Percentiles rank a stretch among this genome's conserved stretches.
phyloP scores from a whole-genome alignment of 2,329 filamentous ascomycete genomes.

The Teratosphaeriaceae sp. region DNA sequence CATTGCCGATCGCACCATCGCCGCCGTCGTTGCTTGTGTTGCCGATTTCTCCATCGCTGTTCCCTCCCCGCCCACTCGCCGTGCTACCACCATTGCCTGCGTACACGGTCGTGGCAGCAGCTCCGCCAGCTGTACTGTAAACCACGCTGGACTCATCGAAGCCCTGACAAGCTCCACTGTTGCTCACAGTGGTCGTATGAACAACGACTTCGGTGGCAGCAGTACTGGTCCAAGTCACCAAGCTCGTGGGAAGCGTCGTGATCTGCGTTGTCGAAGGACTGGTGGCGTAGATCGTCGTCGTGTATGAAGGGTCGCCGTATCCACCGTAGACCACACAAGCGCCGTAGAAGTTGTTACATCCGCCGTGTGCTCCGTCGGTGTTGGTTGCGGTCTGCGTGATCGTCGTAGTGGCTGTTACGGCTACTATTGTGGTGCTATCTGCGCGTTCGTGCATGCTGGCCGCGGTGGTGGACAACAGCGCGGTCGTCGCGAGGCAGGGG shows the following conservation, averaged over 20 bases:
- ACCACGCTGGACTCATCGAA: conserved; percentile 8
- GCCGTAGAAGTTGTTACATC: conserved; percentile 11
- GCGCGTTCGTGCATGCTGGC: background rate
- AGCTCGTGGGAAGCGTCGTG: background rate
- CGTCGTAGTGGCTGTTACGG: conserved; percentile 8
- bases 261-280: background rate
- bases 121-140: conserved; percentile 2
- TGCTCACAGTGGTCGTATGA: conserved; percentile 4
- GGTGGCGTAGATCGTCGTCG: conserved; percentile 8
- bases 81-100: background rate
- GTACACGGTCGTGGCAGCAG: conserved; percentile 7
- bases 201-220: background rate
- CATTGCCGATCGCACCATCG: background rate
- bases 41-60: conserved; percentile 4
- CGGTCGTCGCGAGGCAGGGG: background rate
- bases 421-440: conserved; percentile 4
- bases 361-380: conserved; percentile 3
- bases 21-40: background rate
- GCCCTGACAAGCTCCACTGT: conserved; percentile 6
- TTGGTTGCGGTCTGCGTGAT: conserved; percentile 5
- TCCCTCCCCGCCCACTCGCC: background rate
- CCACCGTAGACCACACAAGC: conserved; percentile 10
- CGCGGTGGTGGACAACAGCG: background rate
- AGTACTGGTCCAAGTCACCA: conserved; percentile 1
- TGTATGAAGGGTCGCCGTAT: conserved; percentile 6